These are phyloP conservation scores for Aegilops umbellulata DNA, from an alignment of 176 grass and related monocot genomes.

Conservation along the genomic window DNA sequence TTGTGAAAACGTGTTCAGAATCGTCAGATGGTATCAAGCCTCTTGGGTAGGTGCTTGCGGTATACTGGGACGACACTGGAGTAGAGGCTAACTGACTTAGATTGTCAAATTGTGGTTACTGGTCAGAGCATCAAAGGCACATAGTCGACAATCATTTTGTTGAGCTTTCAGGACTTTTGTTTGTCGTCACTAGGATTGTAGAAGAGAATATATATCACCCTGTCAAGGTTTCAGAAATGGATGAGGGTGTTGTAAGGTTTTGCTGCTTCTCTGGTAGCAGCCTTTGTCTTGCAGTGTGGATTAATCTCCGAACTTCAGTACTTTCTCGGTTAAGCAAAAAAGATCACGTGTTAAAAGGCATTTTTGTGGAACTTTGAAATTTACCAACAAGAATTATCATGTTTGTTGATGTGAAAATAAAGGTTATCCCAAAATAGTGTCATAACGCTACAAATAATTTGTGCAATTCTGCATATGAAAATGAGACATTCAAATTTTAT, in stretches of 20 bases:
- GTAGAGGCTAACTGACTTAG: background rate
- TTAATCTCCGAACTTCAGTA: background rate
- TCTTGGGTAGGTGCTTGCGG: background rate
- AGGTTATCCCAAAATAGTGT: background rate
- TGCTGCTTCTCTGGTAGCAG: background rate
- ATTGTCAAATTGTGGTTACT: background rate
- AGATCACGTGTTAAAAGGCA: background rate
- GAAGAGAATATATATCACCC: background rate
- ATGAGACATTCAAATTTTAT: background rate
- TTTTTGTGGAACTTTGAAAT: background rate
- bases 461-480: background rate
- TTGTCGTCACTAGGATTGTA: background rate
- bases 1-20: background rate
- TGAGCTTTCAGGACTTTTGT: background rate
- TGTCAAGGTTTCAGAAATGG: background rate
- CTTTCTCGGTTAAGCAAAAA: background rate
- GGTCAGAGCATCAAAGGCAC: background rate
- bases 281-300: background rate
- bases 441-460: background rate
- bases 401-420: background rate
- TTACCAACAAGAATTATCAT: background rate
- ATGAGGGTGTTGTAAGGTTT: background rate
- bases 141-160: background rate
- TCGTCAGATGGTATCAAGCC: background rate
- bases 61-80: background rate